A percentile compares a stretch with the other conserved stretches of the same genome.
These are phyloP conservation scores for Leccinum imitatum DNA, from an alignment of 768 basidiomycete species.

Conservation along the genomic window DNA sequence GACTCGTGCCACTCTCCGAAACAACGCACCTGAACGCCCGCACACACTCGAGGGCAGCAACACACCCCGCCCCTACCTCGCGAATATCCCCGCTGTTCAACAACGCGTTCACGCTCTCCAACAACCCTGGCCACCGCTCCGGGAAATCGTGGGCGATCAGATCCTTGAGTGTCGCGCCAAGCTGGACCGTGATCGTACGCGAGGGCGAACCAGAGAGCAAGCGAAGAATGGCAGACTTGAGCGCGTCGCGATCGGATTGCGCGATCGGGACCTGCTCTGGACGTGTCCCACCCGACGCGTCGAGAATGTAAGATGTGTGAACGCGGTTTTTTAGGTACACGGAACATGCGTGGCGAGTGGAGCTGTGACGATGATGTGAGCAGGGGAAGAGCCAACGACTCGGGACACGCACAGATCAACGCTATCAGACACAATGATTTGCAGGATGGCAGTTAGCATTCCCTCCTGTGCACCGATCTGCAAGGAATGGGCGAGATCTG, in stretches of 20 bases:
- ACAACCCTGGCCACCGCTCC: conserved; percentile 65
- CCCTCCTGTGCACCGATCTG: conserved; percentile 82
- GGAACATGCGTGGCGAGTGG: conserved; percentile 80
- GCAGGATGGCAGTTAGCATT: conserved; percentile 77
- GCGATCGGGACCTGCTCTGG: conserved; percentile 65
- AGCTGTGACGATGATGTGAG: conserved; percentile 37
- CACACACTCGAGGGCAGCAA: conserved; percentile 75
- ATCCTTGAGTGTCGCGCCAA: conserved; percentile 70
- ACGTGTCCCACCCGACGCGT: conserved; percentile 38
- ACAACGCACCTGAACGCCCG: conserved; percentile 45
- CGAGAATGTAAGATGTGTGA: conserved; percentile 59
- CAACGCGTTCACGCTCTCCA: conserved; percentile 66
- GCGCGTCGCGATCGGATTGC: conserved; percentile 66
- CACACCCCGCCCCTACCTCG: conserved; percentile 79
- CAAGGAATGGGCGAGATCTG: conserved; percentile 5
- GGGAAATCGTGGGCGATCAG: conserved; percentile 80
- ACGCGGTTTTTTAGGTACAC: conserved; percentile 94
- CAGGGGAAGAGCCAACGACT: conserved; percentile 33
- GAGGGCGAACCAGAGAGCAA: conserved; percentile 69
- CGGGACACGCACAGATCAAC: conserved; percentile 67
- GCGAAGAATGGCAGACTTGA: conserved; percentile 65
- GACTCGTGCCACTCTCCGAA: not conserved
- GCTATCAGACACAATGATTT: conserved; percentile 78
- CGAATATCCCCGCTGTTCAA: conserved; percentile 62
- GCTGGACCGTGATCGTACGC: conserved; percentile 69